Evolutionary conservation across 148 eudicot genomes (phyloP).

Genomic region (Oxyria digyna): DNA sequence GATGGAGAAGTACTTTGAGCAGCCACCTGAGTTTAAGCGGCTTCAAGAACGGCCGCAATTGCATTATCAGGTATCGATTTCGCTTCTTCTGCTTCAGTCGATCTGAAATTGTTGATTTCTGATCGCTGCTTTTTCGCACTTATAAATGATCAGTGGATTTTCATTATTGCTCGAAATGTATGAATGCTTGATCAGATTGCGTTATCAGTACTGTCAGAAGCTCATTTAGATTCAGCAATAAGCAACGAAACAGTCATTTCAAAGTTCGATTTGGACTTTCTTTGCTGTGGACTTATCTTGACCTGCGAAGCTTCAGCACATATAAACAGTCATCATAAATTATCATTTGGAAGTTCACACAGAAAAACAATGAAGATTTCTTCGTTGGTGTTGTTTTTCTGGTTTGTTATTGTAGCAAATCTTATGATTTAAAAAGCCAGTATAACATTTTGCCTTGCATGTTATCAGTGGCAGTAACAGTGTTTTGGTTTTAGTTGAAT

Average conservation of each 20-base stretch:
- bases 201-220: no score
- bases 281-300: neutral
- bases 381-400: neutral
- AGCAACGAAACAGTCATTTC: neutral
- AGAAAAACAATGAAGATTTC: neutral
- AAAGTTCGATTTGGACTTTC: neutral
- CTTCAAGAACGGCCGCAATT: constrained; percentile 76
- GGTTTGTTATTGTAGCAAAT: neutral
- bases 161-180: neutral
- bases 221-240: neutral
- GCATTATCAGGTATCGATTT: constrained; percentile 61
- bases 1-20: constrained; percentile 83
- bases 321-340: neutral
- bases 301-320: neutral
- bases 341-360: neutral
- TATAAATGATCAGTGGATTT: neutral
- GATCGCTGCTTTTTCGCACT: neutral
- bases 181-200: no score
- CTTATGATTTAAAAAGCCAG: neutral
- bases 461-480: no score
- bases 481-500: no score
- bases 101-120: neutral
- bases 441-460: neutral
- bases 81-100: neutral
- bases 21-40: constrained; percentile 50